phyloP scores from a whole-genome alignment of 495 filamentous ascomycete species.

The Ascobolus immersus region DNA sequence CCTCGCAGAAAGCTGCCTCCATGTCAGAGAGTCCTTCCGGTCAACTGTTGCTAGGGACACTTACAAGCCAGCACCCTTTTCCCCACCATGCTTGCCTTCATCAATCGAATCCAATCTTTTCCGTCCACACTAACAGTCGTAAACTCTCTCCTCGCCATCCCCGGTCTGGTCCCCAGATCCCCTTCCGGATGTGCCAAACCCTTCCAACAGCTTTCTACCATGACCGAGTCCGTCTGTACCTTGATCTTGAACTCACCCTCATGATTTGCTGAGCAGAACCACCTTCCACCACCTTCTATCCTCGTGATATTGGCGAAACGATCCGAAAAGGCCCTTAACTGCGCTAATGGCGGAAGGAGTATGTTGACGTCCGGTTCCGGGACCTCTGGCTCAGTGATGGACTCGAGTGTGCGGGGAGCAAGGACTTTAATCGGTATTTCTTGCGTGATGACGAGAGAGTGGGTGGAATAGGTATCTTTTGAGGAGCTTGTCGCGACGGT shows the following conservation, averaged over 20 bases:
- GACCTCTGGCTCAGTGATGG: conserved; percentile 67
- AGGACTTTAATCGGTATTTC: conserved; percentile 85
- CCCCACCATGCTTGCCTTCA: conserved; percentile 69
- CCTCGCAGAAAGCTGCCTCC: conserved; percentile 26
- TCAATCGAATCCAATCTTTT: conserved; percentile 65
- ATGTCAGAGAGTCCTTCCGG: background rate
- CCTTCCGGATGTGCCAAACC: conserved; percentile 61
- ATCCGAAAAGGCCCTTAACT: conserved; percentile 76
- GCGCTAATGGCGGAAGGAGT: conserved; percentile 52
- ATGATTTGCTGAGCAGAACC: conserved; percentile 73
- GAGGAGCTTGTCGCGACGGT: conserved; percentile 48
- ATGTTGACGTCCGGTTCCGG: conserved; percentile 89
- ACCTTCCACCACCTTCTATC: conserved; percentile 20
- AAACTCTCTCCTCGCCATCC: conserved; percentile 39
- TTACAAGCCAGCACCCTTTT: conserved; percentile 75
- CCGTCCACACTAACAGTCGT: conserved; percentile 73
- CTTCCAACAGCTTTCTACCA: conserved; percentile 59
- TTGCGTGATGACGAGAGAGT: conserved; percentile 41
- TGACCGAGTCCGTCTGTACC: conserved; percentile 51
- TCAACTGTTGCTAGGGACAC: conserved; percentile 9
- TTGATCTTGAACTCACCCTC: conserved; percentile 57
- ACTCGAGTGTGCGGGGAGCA: conserved; percentile 49
- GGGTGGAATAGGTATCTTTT: conserved; percentile 9
- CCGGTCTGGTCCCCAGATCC: conserved; percentile 48
- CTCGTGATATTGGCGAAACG: conserved; percentile 60